These are phyloP conservation scores for Erodium trifolium DNA, from an alignment of 441 rosid species.

Conservation along the genomic window DNA sequence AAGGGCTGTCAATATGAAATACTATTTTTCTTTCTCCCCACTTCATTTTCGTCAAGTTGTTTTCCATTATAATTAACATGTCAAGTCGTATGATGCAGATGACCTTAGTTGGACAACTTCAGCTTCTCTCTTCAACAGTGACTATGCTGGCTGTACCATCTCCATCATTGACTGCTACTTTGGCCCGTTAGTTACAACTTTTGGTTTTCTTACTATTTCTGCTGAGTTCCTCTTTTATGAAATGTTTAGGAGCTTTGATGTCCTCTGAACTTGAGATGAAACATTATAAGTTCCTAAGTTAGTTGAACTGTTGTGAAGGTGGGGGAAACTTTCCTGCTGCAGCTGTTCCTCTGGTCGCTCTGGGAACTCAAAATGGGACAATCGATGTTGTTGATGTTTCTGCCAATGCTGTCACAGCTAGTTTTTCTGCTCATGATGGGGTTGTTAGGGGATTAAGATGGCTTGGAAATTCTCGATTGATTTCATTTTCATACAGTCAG, in stretches of 20 bases:
- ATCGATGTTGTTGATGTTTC: constrained; percentile 84
- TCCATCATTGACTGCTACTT: constrained; percentile 87
- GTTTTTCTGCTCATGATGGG: constrained; percentile 73
- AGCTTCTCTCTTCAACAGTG: constrained; percentile 89
- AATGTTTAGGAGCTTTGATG: constrained; percentile 7
- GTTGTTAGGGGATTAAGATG: constrained; percentile 86
- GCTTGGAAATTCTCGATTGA: constrained; percentile 97
- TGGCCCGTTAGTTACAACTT: constrained; percentile 72
- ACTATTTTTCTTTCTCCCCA: constrained; percentile 19
- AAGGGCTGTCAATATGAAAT: constrained; percentile 10
- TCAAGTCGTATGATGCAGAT: constrained; percentile 48
- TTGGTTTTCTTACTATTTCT: constrained; percentile 11
- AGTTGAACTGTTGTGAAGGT: constrained; percentile 45
- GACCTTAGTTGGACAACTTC: constrained; percentile 75
- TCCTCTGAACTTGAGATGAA: constrained; percentile 11
- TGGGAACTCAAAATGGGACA: constrained; percentile 91
- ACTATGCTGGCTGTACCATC: constrained; percentile 92
- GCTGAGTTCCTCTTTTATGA: constrained; percentile 17
- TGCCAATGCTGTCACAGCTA: constrained; percentile 85
- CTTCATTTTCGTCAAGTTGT: constrained; percentile 17
- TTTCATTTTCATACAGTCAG: constrained; percentile 91
- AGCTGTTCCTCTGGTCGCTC: constrained; percentile 94
- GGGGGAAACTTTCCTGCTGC: constrained; percentile 90
- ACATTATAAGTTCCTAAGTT: constrained; percentile 19
- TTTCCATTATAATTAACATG: constrained; percentile 17